A percentile compares a stretch with the other conserved stretches of the same genome.
phyloP scores from a whole-genome alignment of 768 basidiomycete genomes.

The Agaricus subrufescens region DNA sequence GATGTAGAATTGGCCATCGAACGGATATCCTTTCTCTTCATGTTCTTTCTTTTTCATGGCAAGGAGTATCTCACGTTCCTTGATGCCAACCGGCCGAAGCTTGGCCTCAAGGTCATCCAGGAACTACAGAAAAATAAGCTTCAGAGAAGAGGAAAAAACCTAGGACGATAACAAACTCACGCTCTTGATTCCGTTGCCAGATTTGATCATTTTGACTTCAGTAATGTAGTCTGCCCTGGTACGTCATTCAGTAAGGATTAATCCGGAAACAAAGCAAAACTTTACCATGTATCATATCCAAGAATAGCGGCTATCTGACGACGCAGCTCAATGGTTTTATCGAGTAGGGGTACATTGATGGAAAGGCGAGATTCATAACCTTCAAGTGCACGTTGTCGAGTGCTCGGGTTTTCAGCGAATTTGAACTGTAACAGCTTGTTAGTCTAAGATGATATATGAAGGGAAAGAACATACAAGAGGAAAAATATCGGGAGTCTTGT shows the following conservation, averaged over 20 bases:
- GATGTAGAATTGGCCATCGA: constrained; percentile 70
- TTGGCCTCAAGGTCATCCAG: constrained; percentile 71
- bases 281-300: constrained; percentile 66
- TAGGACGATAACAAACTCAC: constrained; percentile 27
- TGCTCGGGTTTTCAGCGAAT: constrained; percentile 67
- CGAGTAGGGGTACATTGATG: constrained; percentile 67
- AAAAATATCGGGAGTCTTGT: constrained; percentile 80
- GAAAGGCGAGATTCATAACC: constrained; percentile 65
- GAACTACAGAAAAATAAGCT: constrained; percentile 44
- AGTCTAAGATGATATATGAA: background rate
- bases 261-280: background rate
- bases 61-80: constrained; percentile 64
- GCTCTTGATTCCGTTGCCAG: constrained; percentile 51
- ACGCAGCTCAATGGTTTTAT: constrained; percentile 64
- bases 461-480: constrained; percentile 49
- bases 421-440: constrained; percentile 53
- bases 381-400: constrained; percentile 61
- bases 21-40: constrained; percentile 49
- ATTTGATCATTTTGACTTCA: constrained; percentile 84
- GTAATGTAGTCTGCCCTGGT: constrained; percentile 73
- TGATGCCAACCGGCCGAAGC: constrained; percentile 64
- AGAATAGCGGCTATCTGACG: constrained; percentile 64
- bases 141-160: background rate
- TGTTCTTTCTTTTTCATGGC: constrained; percentile 75
- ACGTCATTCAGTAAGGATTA: background rate